Evolutionary conservation across 106 monocot species (phyloP).

Genomic region (Xerophyta viscosa): DNA sequence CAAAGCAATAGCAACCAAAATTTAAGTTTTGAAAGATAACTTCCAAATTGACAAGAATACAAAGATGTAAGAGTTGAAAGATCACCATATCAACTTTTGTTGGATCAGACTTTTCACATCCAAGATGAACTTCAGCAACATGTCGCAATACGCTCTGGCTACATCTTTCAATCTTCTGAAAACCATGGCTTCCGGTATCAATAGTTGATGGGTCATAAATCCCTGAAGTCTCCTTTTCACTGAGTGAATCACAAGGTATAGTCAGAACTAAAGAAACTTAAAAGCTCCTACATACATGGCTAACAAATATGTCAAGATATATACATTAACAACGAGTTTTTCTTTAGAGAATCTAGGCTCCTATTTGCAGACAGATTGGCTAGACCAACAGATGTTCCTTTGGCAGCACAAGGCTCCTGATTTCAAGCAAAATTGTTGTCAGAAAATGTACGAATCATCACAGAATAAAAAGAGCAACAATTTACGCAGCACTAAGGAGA

Average conservation of each 20-base stretch:
- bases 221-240: constrained; percentile 5
- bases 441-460: too few species aligned
- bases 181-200: constrained; percentile 20
- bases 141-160: constrained; percentile 49
- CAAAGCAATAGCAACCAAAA: too few species aligned
- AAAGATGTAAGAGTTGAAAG: too few species aligned
- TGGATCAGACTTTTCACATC: constrained; percentile 41
- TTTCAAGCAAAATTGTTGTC: constrained; percentile 17
- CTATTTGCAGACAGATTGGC: constrained; percentile 2
- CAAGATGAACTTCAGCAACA: constrained; percentile 68
- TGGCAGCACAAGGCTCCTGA: constrained; percentile 17
- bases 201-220: constrained; percentile 9
- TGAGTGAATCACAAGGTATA: too few species aligned
- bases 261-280: too few species aligned
- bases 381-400: constrained; percentile 3
- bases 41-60: too few species aligned
- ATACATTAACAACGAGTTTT: too few species aligned
- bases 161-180: constrained; percentile 54
- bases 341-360: too few species aligned
- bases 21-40: too few species aligned
- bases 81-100: constrained; percentile 74
- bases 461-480: neutral
- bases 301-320: too few species aligned
- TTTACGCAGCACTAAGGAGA: too few species aligned
- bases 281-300: too few species aligned